Evolutionary conservation across 2,329 filamentous ascomycete species (phyloP), one percentile per base, ranked within the genome.

Genomic region (Fusarium fracticaudum): DNA sequence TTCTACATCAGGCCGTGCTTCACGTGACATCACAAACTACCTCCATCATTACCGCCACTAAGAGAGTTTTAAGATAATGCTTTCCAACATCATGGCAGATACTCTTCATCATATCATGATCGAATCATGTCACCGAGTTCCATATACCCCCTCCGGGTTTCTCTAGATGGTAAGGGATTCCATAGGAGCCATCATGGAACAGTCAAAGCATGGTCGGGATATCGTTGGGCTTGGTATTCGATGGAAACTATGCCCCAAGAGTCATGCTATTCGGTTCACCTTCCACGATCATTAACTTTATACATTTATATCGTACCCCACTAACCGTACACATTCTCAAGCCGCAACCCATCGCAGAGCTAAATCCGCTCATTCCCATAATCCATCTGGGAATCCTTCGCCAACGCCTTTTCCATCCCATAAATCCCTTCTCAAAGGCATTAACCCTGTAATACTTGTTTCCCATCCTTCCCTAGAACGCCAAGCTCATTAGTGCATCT

Each of bases 231-330:
- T 54, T 15, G 26, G n/a, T 12, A 33, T 24, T 40, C 26, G 26
- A 38, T 45, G 22, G 24, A 14, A 44, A 55, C n/a, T 38, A 26
- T 43, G 35, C 15, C 41, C 17, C 40, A 15, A 24, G 20, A 38
- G 33, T 12, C 37, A 22, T 38, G 22, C 15, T 44, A 22, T 29
- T 22, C 26, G 31, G 38, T 40, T 48, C 40, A 47, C 45, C 29
- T 29, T 26, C 26, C 50, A 53, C 63, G 43, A 55, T 72, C 68
- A 74, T 74, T 59, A 64, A 63, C 59, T 50, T 67, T 71, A 60
- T 77, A 74, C 72, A 76, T 77, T 72, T 71, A 62, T 76, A 71
- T 77, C 75, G 59, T 77, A 60, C 66, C 64, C 40, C 71, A 71
- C 64, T 61, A 43, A 60, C 55, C 60, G 33, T 50, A 45, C 53